Evolutionary conservation across 139 green algal species (phyloP).

Genomic region (Auxenochlorella protothecoides): DNA sequence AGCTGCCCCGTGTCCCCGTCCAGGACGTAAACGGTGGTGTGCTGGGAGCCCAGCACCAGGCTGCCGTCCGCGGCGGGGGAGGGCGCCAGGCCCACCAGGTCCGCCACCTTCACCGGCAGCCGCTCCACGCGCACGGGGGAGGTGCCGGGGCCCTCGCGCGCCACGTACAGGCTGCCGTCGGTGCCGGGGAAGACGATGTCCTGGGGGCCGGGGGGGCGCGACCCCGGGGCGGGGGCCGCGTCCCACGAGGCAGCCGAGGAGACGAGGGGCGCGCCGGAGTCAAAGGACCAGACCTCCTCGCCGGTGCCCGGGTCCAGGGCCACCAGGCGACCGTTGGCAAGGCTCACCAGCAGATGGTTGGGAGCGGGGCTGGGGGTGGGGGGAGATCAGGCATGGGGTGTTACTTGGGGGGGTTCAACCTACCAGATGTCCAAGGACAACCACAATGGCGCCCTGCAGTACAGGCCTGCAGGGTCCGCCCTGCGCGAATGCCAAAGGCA

Average conservation of each 20-base stretch:
- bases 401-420: no score
- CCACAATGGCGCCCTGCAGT: no score
- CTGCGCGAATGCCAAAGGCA: no score
- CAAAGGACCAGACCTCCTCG: conserved; percentile 59
- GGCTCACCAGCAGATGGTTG: conserved; percentile 51
- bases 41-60: conserved; percentile 67
- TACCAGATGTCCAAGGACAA: no score
- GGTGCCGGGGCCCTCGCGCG: background rate
- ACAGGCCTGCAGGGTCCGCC: no score
- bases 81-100: conserved; percentile 76
- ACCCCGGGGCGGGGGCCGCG: background rate
- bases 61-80: conserved; percentile 66
- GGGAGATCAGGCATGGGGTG: background rate
- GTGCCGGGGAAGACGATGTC: conserved; percentile 73
- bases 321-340: conserved; percentile 71
- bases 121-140: conserved; percentile 36
- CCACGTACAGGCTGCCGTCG: conserved; percentile 76
- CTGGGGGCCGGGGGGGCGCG: background rate
- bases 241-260: conserved; percentile 17
- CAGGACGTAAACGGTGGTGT: conserved; percentile 63
- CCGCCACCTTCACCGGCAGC: conserved; percentile 63
- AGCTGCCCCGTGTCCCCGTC: conserved; percentile 55
- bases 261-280: conserved; percentile 67
- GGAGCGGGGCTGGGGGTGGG: background rate
- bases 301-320: conserved; percentile 57